These are phyloP conservation scores for Coelastrella sp. DNA, from an alignment of 139 green algal species.

Conservation along the genomic window DNA sequence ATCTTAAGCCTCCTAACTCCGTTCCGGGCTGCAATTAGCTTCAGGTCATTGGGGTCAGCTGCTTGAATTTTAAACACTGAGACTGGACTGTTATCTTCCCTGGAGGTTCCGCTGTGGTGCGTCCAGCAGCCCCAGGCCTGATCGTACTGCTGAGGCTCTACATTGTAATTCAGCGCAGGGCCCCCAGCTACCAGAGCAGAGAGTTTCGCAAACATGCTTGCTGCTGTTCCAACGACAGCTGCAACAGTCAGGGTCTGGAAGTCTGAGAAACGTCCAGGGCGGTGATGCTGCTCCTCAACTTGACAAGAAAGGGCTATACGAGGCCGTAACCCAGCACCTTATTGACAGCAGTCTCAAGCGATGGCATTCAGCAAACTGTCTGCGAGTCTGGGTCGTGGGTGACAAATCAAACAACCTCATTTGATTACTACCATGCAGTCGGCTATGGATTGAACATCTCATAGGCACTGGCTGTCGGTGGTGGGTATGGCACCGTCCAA, in stretches of 20 bases:
- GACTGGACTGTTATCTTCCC: conserved; percentile 76
- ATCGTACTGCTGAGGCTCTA: conserved; percentile 66
- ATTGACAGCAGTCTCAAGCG: too few relatives aligned
- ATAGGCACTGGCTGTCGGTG: too few relatives aligned
- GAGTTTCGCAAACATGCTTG: conserved; percentile 87
- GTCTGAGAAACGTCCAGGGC: background rate
- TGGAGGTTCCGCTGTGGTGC: conserved; percentile 73
- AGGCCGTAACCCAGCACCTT: too few relatives aligned
- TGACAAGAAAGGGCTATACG: too few relatives aligned
- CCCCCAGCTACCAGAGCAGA: conserved; percentile 77
- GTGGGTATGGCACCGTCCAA: too few relatives aligned
- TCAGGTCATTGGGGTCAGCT: conserved; percentile 65
- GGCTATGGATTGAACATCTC: too few relatives aligned
- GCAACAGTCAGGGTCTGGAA: background rate
- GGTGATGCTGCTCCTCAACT: too few relatives aligned
- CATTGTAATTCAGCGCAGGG: conserved; percentile 74
- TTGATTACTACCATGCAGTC: too few relatives aligned
- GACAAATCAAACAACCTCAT: too few relatives aligned
- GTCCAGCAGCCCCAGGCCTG: conserved; percentile 82
- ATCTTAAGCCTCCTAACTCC: conserved; percentile 86
- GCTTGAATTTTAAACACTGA: conserved; percentile 85
- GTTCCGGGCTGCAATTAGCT: conserved; percentile 80
- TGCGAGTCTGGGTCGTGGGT: too few relatives aligned
- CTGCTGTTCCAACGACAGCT: background rate
- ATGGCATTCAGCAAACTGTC: too few relatives aligned